Evolutionary conservation across 2,329 filamentous ascomycete species (phyloP), one percentile per base, ranked within the genome.

Genomic region (Fusarium sp.): DNA sequence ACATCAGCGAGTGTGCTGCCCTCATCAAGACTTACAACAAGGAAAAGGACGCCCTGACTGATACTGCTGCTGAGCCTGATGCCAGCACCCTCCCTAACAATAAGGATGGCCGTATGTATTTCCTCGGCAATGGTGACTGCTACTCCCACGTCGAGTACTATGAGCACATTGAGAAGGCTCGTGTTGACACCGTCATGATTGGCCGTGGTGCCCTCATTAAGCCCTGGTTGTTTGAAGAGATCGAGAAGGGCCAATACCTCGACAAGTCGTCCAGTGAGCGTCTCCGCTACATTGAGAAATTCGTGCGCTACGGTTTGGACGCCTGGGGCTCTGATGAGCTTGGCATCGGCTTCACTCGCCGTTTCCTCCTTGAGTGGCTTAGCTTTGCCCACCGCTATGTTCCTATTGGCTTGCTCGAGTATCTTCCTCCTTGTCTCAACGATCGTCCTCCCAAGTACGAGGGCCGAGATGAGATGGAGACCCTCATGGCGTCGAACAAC

Each of bases 191-290:
- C n/a, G 92, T 97, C 77, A 98, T 99, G 96, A 90, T 98, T 66
- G 96, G 91, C n/a, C 92, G 96, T 65, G 96, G 96, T 60, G 96
- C 96, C 12, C 87, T 99, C 62, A 93, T 98, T 82, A 99, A 99
- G 83, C 96, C 96, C 1, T 99, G 96, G 96, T 85, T 99, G 68
- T 99, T 98, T 77, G 96, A 99, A 80, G 96, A 99, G 81, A 98
- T 99, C 58, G 89, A 93, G 72, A 88, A 90, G 68, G 92, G 92
- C 7, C 96, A 98, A 81, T 98, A 98, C 78, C 88, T 99, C 41
- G 96, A 99, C 84, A 99, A 99, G 81, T 94, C 93, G 5, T 92
- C 95, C 4, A 87, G 90, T 7, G 95, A 99, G 83, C 92, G 96
- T 61, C 87, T 99, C 30, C 82, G 84, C 37, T 94, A 97, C 76